Conservation (phyloP, 176 grass and related monocot genomes). For the Microstegium vimineum region DNA sequence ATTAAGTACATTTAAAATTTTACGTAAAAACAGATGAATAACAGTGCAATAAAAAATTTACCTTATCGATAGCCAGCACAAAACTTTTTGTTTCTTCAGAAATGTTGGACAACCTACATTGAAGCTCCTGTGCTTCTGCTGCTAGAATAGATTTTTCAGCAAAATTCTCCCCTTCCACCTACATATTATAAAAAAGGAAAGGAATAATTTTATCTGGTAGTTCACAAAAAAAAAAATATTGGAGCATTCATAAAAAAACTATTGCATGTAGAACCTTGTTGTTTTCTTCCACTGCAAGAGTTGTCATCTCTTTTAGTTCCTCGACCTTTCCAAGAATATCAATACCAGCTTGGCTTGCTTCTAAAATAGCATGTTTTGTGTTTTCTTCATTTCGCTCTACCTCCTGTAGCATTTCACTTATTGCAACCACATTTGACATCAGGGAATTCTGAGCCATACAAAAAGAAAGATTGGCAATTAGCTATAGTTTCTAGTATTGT, state of each 20-base stretch:
- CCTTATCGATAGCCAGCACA: conserved; percentile 45
- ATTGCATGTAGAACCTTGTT: conserved; percentile 40
- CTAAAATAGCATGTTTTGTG: conserved; percentile 39
- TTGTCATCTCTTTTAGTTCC: conserved; percentile 51
- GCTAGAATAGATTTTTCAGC: conserved; percentile 76
- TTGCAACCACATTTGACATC: conserved; percentile 40
- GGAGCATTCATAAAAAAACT: not conserved
- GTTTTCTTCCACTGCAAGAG: conserved; percentile 45
- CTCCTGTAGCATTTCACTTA: conserved; percentile 52
- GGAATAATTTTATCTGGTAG: not conserved
- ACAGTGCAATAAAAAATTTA: not conserved
- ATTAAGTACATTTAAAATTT: not conserved
- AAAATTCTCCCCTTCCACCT: conserved; percentile 60
- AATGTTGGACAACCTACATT: conserved; percentile 41
- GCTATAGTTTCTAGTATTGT: not conserved
- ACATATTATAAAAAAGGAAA: not conserved
- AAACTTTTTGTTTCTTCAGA: conserved; percentile 49
- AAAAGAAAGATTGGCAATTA: not conserved
- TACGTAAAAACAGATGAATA: not conserved
- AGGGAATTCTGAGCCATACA: conserved; percentile 39
- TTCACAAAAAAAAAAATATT: not conserved
- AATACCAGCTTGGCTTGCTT: conserved; percentile 49
- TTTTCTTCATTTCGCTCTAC: conserved; percentile 54
- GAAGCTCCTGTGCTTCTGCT: conserved; percentile 62
- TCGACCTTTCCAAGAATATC: conserved; percentile 53